Conservation (phyloP, 371 early-diverging fungal genomes). For the Mortierella sp. region DNA sequence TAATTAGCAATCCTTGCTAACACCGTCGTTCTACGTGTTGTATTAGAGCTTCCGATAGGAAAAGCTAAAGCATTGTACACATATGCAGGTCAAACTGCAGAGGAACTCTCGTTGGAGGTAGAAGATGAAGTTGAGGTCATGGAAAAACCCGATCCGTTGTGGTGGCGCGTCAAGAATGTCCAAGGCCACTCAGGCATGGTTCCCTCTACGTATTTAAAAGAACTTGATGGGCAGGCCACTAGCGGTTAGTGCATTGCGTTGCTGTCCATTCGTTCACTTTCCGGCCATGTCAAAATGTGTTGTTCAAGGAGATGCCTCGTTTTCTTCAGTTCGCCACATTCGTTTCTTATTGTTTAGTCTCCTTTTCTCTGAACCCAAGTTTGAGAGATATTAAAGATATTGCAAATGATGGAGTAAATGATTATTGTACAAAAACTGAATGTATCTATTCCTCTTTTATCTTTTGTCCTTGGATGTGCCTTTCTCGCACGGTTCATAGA, state of each 20-base stretch:
- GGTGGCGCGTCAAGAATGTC: conserved; percentile 71
- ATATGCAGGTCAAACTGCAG: conserved; percentile 61
- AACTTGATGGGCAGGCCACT: conserved; percentile 59
- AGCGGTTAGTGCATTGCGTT: conserved; percentile 54
- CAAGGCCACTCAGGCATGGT: conserved; percentile 66
- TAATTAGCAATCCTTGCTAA: too few relatives aligned
- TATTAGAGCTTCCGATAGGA: conserved; percentile 26
- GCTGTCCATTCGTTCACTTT: conserved; percentile 18
- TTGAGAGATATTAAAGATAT: conserved; percentile 27
- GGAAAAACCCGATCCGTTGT: conserved; percentile 67
- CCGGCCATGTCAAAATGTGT: background rate
- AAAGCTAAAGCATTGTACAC: conserved; percentile 60
- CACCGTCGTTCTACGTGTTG: background rate
- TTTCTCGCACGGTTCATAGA: conserved; percentile 5
- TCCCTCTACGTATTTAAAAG: conserved; percentile 71
- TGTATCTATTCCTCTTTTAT: conserved; percentile 13
- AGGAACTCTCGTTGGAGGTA: conserved; percentile 64
- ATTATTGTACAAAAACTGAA: conserved; percentile 11
- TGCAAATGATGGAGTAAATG: conserved; percentile 5
- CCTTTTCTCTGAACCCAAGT: background rate
- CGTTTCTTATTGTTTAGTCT: conserved; percentile 6
- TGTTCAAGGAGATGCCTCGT: background rate
- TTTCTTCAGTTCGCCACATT: background rate
- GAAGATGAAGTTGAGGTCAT: conserved; percentile 67
- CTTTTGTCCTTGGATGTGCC: background rate